Evolutionary conservation across 306 rosid genomes (phyloP), one percentile per base, ranked within the genome.

Genomic region (Gynostemma pentaphyllum): DNA sequence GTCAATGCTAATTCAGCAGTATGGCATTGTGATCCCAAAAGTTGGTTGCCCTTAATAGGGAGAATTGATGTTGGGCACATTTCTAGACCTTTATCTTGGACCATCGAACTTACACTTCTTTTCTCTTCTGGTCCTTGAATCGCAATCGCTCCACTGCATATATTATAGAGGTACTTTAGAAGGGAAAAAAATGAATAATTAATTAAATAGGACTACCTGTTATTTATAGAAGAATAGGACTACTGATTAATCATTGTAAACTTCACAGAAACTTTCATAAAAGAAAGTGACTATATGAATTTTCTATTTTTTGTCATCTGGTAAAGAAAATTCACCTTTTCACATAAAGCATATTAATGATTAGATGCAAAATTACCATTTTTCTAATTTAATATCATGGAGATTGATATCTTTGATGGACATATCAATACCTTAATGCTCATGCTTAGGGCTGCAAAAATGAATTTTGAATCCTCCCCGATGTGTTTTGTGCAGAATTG

Each of bases 141-240:
- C 7, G 82, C 70, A 10, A 37, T 37, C 27, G 29, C 80, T 51
- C 71, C 69, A 39, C 91, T 88, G 68, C 64, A 75, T 18, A 23
- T 5, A 41, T 56, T 19, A 56, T 56, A 56, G 44, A 16, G n/a
- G n/a, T n/a, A 18, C 9, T 37, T 34, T 40, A 32, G 42, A 16
- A n/a, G n/a, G n/a, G n/a, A n/a, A n/a, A n/a, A n/a, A n/a, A n/a
- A n/a, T n/a, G n/a, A n/a, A n/a, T n/a, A n/a, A n/a, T n/a, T n/a
- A n/a, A n/a, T n/a, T n/a, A n/a, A n/a, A n/a, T n/a, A n/a, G n/a
- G n/a, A n/a, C n/a, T n/a, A n/a, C n/a, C n/a, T n/a, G n/a, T n/a
- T n/a, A n/a, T n/a, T n/a, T 29, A 55, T 12, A 7, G 42, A 7
- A 54, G 24, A 54, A 30, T 54, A 0, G 1, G 28, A 26, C 13